Evolutionary conservation across 129 eudicot genomes (phyloP), one percentile per base, ranked within the genome.

Genomic region (Oenanthe sinensis): DNA sequence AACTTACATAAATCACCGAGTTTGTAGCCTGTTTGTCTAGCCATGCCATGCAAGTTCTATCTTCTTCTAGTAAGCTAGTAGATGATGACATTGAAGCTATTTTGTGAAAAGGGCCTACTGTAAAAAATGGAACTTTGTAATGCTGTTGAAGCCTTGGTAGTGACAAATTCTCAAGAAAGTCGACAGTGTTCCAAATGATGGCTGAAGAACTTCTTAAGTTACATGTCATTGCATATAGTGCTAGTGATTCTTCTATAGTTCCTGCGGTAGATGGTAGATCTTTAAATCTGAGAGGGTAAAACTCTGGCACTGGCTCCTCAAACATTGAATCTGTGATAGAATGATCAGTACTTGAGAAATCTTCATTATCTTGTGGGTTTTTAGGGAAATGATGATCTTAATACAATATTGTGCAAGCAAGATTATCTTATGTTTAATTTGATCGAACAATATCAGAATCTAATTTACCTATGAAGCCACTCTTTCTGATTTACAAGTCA

Each of bases 291-390:
- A 84, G 77, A 63, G 85, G 87, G 69, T 81, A 49, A 20, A 77
- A 82, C 33, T 81, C 72, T 16, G 88, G 76, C 8, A 85, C 85
- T 14, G 76, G 82, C 82, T 81, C 80, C 69, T 81, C 78, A 81
- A 79, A 14, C 79, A 78, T 60, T 30, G 72, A 85, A 78, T 81
- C 88, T 81, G 54, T 19, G 49, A 71, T 24, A 78, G 33, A 76
- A 46, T 50, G 69, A 30, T 58, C 33, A 52, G 13, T 42, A 70
- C 28, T 9, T 24, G 8, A 65, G 37, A 24, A 65, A 28, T 24
- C 71, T 28, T 28, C 19, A 9, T 4, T 4, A 14, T 28, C 4
- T 11, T 12, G 8, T 9, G 13, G 0, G 1, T 28, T 26, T n/a
- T n/a, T 63, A 65, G 40, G 2, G 36, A 30, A 28, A 28, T 13